Percentiles rank a stretch among this genome's conserved stretches.
Evolutionary conservation across 1,284 basidiomycete species (phyloP).

Genomic region (Ustilago shanxiensis): DNA sequence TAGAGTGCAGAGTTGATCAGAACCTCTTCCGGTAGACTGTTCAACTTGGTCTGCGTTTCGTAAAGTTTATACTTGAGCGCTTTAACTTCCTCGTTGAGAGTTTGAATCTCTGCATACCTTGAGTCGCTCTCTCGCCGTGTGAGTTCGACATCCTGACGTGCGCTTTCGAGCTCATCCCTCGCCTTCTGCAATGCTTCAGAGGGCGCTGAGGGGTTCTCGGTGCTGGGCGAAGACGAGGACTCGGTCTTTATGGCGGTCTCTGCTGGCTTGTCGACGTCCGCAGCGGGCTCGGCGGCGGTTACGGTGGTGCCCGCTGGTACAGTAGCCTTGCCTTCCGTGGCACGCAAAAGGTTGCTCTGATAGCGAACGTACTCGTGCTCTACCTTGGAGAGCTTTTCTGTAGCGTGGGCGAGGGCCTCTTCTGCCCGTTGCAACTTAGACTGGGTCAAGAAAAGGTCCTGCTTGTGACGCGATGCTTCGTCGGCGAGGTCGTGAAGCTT

Average conservation of each 20-base stretch:
- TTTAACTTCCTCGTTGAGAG: slow-evolving; percentile 46
- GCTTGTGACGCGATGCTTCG: slow-evolving; percentile 47
- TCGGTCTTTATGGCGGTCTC: slow-evolving; percentile 18
- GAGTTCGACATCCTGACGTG: slow-evolving; percentile 42
- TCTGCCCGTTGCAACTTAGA: slow-evolving; percentile 49
- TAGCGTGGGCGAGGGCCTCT: slow-evolving; percentile 33
- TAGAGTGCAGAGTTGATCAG: slow-evolving; percentile 37
- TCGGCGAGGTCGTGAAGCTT: slow-evolving; percentile 48
- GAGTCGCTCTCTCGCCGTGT: slow-evolving; percentile 50
- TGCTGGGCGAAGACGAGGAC: not conserved
- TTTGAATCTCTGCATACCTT: slow-evolving; percentile 51
- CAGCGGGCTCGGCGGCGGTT: slow-evolving; percentile 13
- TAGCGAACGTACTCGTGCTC: slow-evolving; percentile 53
- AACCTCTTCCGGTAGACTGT: slow-evolving; percentile 40
- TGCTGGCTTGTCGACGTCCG: slow-evolving; percentile 4
- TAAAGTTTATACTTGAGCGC: slow-evolving; percentile 40
- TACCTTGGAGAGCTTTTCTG: slow-evolving; percentile 41
- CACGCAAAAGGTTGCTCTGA: slow-evolving; percentile 52
- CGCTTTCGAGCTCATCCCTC: slow-evolving; percentile 30
- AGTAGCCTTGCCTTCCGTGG: slow-evolving; percentile 46
- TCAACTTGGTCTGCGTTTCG: slow-evolving; percentile 32
- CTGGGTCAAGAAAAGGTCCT: slow-evolving; percentile 50
- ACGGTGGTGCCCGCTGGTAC: slow-evolving; percentile 29
- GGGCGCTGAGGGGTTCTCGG: slow-evolving; percentile 14
- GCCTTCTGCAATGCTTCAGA: slow-evolving; percentile 43